Evolutionary conservation across 1,139 yeast species (phyloP), one percentile per base, ranked within the genome.

Genomic region (Hyphopichia pseudoburtonii): DNA sequence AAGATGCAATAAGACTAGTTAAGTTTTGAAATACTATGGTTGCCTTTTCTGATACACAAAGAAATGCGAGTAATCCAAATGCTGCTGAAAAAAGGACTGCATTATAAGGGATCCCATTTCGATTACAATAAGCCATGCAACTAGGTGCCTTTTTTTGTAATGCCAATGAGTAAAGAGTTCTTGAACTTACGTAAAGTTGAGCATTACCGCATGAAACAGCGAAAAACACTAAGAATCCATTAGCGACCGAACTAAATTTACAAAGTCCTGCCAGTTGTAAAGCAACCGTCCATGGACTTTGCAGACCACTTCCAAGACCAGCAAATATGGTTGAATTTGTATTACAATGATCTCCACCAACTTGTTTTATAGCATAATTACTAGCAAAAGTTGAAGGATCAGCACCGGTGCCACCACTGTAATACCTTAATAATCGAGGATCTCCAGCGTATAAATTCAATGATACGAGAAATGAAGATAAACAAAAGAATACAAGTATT

Each of bases 261-360:
- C 95, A 86, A 19, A 76, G 57, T 1, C 86, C 85, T 0, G 82
- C 82, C 40, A 80, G 72, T 53, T 83, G 89, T 24, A 86, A 60
- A 0, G 95, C 94, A 28, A 86, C 80, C 16, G 85, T 76, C 89
- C 92, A 86, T 0, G 95, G 90, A 42, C 83, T 77, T 54, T 80
- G 86, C 39, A 78, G 76, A 6, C 85, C 86, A 51, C 75, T 78
- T 4, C 77, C 69, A 43, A 62, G 70, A 0, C 81, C 82, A 1
- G 72, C 78, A 59, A 65, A 70, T 3, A 62, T 53, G 1, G 62
- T 44, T 1, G 66, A 47, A n/a, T 54, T 53, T 28, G 60, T 50
- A 2, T 53, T 45, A 47, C 77, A 71, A 41, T 67, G 60, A 17
- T 47, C 52, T 0, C 74, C 75, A 2, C 76, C 77, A 17, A 61